Evolutionary conservation across 2,329 filamentous ascomycete species (phyloP).

Genomic region (Monilinia aucupariae): DNA sequence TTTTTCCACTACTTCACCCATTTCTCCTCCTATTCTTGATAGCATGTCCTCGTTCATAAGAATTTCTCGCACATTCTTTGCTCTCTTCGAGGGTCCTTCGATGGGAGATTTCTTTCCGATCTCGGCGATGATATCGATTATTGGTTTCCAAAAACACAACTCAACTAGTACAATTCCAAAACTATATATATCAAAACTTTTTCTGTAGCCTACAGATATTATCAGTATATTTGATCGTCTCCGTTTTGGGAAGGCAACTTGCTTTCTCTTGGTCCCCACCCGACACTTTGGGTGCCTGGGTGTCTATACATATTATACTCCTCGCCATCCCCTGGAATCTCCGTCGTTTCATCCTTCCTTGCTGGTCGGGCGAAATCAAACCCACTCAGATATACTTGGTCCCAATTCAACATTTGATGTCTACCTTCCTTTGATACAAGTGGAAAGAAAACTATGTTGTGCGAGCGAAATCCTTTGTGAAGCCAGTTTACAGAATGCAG

Average conservation of each 20-base stretch:
- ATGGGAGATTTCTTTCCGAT: slow-evolving; percentile 14
- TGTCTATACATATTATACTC: slow-evolving; percentile 48
- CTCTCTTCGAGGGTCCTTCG: slow-evolving; percentile 18
- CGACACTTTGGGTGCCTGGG: slow-evolving; percentile 30
- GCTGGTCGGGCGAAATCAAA: slow-evolving; percentile 52
- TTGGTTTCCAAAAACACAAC: slow-evolving; percentile 47
- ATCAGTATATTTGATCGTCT: background rate
- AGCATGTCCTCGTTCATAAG: slow-evolving; percentile 35
- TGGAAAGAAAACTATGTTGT: slow-evolving; percentile 50
- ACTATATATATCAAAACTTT: slow-evolving; percentile 49
- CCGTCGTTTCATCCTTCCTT: slow-evolving; percentile 45
- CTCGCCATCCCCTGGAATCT: slow-evolving; percentile 42
- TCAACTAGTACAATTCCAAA: slow-evolving; percentile 49
- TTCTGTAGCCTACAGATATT: slow-evolving; percentile 27
- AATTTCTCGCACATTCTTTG: slow-evolving; percentile 38
- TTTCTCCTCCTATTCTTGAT: slow-evolving; percentile 37
- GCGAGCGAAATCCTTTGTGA: slow-evolving; percentile 51
- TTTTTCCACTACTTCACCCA: slow-evolving; percentile 40
- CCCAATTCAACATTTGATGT: slow-evolving; percentile 35
- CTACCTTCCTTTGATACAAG: slow-evolving; percentile 12
- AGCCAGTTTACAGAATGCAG: slow-evolving; percentile 53
- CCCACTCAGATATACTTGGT: slow-evolving; percentile 44
- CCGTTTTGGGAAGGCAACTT: background rate
- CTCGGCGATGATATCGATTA: slow-evolving; percentile 41
- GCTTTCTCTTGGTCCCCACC: slow-evolving; percentile 20